phyloP scores from a whole-genome alignment of 345 rosid genomes.

The Pelargonium nanum region DNA sequence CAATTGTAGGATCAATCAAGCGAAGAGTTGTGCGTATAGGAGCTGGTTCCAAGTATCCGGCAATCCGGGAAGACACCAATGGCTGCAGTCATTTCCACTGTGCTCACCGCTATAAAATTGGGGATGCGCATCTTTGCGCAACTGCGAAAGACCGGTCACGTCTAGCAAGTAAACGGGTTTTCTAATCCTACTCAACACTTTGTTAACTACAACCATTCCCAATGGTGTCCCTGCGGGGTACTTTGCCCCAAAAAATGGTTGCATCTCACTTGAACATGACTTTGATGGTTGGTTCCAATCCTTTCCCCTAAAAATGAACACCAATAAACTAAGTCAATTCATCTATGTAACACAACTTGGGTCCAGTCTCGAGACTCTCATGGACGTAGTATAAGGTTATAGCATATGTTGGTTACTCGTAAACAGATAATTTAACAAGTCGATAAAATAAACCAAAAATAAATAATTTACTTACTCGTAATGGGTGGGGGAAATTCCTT shows the following conservation, averaged over 20 bases:
- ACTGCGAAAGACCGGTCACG: constrained; percentile 38
- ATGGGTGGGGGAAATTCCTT: constrained; percentile 72
- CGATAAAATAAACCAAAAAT: not conserved
- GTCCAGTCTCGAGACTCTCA: no score
- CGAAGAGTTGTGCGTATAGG: constrained; percentile 43
- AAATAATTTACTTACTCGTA: constrained; percentile 50
- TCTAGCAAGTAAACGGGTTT: constrained; percentile 70
- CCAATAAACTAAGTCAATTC: no score
- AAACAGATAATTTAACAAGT: no score
- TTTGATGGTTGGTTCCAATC: constrained; percentile 60
- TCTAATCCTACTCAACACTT: constrained; percentile 57
- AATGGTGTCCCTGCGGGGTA: constrained; percentile 69
- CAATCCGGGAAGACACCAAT: constrained; percentile 95
- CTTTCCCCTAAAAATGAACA: constrained; percentile 40
- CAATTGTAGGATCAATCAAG: no score
- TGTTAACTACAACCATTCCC: constrained; percentile 62
- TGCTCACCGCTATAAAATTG: not conserved
- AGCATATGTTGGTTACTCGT: no score
- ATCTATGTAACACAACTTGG: no score
- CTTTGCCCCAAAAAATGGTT: constrained; percentile 45
- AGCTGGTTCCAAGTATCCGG: constrained; percentile 91
- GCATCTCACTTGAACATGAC: constrained; percentile 49
- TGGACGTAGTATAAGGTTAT: no score
- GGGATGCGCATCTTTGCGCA: constrained; percentile 12
- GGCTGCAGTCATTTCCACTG: constrained; percentile 38